phyloP scores from a whole-genome alignment of 345 rosid genomes.

The Litchi chinensis region DNA sequence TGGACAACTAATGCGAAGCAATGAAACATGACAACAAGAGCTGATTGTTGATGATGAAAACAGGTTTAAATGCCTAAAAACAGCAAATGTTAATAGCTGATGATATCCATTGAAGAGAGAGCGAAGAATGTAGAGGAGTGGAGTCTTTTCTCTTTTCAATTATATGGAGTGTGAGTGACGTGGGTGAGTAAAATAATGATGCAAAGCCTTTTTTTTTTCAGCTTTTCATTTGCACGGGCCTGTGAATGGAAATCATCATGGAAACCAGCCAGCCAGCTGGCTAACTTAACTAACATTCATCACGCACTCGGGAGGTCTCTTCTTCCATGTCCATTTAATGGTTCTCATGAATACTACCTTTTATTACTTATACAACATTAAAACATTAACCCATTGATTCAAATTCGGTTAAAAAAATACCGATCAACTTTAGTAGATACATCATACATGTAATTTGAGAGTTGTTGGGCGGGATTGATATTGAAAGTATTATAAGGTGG shows the following conservation, averaged over 20 bases:
- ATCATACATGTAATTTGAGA: too few species aligned
- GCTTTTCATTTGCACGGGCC: slow-evolving; percentile 34
- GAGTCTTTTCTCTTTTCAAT: too few species aligned
- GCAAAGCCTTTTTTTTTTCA: background rate
- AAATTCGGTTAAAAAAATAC: too few species aligned
- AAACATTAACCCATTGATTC: background rate
- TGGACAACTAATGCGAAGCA: background rate
- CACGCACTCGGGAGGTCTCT: background rate
- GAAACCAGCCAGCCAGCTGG: background rate
- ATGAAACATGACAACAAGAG: too few species aligned
- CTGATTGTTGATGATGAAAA: too few species aligned
- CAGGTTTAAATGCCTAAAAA: too few species aligned
- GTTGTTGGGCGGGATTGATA: background rate
- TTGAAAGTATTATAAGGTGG: background rate
- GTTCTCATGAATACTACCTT: background rate
- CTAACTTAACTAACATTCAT: background rate
- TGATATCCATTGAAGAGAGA: too few species aligned
- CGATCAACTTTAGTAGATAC: too few species aligned
- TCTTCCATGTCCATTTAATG: background rate
- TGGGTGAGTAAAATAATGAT: background rate
- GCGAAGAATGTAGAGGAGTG: too few species aligned
- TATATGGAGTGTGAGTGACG: background rate
- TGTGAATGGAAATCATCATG: slow-evolving; percentile 11
- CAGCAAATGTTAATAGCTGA: too few species aligned
- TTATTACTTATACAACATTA: background rate